Percentiles rank a stretch among this genome's conserved stretches.
Conservation (phyloP, 2,329 filamentous ascomycete species). For the Colletotrichum sp. region DNA sequence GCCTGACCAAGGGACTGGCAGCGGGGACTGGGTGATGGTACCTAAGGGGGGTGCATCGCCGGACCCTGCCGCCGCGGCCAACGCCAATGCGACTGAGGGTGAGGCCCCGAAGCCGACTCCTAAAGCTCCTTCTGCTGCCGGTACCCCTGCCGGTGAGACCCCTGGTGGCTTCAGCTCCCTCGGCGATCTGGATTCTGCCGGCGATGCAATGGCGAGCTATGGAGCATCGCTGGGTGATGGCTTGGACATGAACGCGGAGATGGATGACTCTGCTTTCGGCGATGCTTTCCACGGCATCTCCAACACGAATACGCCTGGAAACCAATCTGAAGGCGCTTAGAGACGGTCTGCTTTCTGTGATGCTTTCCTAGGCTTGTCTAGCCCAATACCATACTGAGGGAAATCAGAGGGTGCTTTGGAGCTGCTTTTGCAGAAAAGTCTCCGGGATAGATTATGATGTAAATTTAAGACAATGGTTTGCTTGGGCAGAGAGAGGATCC, state of each 20-base stretch:
- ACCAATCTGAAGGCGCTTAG: slow-evolving; percentile 23
- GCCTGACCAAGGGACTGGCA: slow-evolving; percentile 55
- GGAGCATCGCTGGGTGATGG: slow-evolving; percentile 55
- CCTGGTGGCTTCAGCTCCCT: slow-evolving; percentile 59
- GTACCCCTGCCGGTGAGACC: slow-evolving; percentile 45
- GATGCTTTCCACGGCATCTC: slow-evolving; percentile 78
- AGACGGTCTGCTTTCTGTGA: not conserved
- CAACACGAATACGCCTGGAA: slow-evolving; percentile 38
- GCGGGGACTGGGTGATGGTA: slow-evolving; percentile 78
- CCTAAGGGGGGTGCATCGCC: slow-evolving; percentile 63
- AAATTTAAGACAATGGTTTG: not conserved
- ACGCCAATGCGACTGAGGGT: slow-evolving; percentile 16
- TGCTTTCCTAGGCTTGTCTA: not conserved
- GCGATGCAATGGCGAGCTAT: slow-evolving; percentile 73
- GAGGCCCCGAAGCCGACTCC: slow-evolving; percentile 1
- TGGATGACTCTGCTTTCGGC: slow-evolving; percentile 83
- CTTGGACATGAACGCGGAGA: slow-evolving; percentile 67
- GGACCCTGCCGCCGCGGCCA: slow-evolving; percentile 31
- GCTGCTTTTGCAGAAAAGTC: not conserved
- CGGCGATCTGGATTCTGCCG: slow-evolving; percentile 72
- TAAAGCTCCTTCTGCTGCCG: slow-evolving; percentile 39
- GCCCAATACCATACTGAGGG: not conserved
- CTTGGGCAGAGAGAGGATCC: not conserved
- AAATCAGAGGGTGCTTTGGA: rapidly evolving
- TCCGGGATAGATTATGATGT: not conserved